These are phyloP conservation scores for Ananas comosus DNA, from an alignment of 176 grass and related monocot species.

Conservation along the genomic window DNA sequence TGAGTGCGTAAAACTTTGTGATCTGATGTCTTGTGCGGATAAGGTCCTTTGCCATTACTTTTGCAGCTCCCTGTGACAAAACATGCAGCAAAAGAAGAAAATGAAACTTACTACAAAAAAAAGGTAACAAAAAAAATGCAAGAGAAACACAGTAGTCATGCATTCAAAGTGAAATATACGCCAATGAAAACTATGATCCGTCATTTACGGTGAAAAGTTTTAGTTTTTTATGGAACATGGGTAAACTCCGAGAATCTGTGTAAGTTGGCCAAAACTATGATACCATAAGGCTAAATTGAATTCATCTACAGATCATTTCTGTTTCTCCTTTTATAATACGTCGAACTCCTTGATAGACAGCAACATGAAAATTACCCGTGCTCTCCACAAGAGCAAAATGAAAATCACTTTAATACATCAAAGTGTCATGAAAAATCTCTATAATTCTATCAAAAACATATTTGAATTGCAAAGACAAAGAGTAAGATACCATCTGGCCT, in stretches of 20 bases:
- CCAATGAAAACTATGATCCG: neutral
- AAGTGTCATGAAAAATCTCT: neutral
- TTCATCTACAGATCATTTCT: too few relatives aligned
- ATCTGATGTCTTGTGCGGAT: constrained; percentile 79
- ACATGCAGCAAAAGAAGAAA: constrained; percentile 4
- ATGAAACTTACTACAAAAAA: constrained; percentile 6
- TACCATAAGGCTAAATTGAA: too few relatives aligned
- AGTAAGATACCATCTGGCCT: constrained; percentile 55
- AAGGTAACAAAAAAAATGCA: neutral
- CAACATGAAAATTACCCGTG: neutral
- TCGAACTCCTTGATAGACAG: neutral
- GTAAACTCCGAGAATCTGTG: too few relatives aligned
- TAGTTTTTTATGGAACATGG: too few relatives aligned
- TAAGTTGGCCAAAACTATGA: too few relatives aligned
- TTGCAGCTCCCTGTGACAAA: constrained; percentile 44
- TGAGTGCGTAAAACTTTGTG: constrained; percentile 80
- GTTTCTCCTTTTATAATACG: too few relatives aligned
- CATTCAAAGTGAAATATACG: neutral
- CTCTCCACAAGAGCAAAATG: neutral
- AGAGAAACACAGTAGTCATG: neutral
- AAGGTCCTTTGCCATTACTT: constrained; percentile 78
- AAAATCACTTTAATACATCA: neutral
- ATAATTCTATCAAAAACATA: neutral
- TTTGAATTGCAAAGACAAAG: neutral
- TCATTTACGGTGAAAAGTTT: neutral